A percentile compares a stretch with the other conserved stretches of the same genome.
Conservation (phyloP, 805 yeast genomes). For the Nakazawaea ernobii region DNA sequence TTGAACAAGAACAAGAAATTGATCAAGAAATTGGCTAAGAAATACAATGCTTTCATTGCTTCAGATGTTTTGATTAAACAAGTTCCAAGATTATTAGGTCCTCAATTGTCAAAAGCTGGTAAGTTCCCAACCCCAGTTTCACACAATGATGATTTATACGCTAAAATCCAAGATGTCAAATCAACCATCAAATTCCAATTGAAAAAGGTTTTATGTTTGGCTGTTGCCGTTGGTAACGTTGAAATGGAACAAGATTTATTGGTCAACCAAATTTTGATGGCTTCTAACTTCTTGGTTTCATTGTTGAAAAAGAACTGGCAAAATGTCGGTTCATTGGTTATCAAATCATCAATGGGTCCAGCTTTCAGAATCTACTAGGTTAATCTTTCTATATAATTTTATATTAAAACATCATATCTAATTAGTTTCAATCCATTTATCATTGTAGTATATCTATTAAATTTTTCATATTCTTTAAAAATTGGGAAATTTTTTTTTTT, state of each 20-base stretch:
- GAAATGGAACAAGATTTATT: conserved; percentile 97
- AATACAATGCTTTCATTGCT: conserved; percentile 99
- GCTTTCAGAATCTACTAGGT: conserved; percentile 97
- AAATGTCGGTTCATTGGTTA: conserved; percentile 98
- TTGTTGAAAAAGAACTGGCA: conserved; percentile 99
- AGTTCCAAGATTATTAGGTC: conserved; percentile 99
- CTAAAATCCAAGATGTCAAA: conserved; percentile 94
- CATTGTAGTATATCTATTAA: no score
- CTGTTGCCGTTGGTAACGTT: conserved; percentile 99
- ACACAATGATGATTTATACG: conserved; percentile 96
- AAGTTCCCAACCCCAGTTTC: conserved; percentile 99
- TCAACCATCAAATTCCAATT: conserved; percentile 99
- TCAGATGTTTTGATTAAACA: conserved; percentile 99
- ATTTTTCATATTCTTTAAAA: no score
- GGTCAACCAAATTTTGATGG: conserved; percentile 97
- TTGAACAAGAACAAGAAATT: conserved; percentile 99
- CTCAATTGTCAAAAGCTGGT: conserved; percentile 99
- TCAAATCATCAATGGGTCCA: conserved; percentile 99
- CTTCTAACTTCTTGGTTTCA: conserved; percentile 98
- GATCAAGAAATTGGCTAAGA: conserved; percentile 99
- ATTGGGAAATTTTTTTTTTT: no score
- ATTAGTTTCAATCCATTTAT: background rate
- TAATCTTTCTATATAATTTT: conserved; percentile 1
- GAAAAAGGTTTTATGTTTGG: conserved; percentile 99
- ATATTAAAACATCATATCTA: background rate